These are phyloP conservation scores for Lecanicillium sp. DNA, from an alignment of 2,329 filamentous ascomycete species.

Conservation along the genomic window DNA sequence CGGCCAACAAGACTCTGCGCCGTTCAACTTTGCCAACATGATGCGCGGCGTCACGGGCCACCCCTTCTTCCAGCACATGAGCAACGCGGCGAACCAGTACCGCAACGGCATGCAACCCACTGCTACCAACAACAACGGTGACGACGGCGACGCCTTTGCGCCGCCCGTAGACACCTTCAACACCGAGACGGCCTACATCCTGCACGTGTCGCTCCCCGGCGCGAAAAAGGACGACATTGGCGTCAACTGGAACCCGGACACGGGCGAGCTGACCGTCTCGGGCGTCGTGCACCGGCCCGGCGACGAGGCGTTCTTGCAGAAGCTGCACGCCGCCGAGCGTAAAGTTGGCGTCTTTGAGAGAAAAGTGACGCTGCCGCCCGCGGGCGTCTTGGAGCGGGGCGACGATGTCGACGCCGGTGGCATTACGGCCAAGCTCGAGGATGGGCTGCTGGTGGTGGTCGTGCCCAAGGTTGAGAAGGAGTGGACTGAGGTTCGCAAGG, in stretches of 20 bases:
- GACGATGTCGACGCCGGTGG: conserved; percentile 57
- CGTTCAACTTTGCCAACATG: conserved; percentile 31
- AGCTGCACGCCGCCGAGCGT: conserved; percentile 57
- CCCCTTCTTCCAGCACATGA: conserved; percentile 33
- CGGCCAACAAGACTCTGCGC: conserved; percentile 12
- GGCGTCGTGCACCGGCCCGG: conserved; percentile 68
- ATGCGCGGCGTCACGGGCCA: conserved; percentile 32
- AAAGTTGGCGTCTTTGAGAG: conserved; percentile 70
- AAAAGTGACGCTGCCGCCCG: conserved; percentile 52
- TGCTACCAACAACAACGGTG: conserved; percentile 5
- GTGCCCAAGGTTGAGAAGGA: conserved; percentile 65
- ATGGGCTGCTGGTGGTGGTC: conserved; percentile 69
- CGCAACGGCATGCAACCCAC: conserved; percentile 11
- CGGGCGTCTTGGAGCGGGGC: conserved; percentile 28
- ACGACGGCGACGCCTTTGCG: conserved; percentile 37
- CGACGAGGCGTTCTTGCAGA: conserved; percentile 60
- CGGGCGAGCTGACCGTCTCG: conserved; percentile 55
- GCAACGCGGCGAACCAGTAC: conserved; percentile 27
- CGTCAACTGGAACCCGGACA: conserved; percentile 68
- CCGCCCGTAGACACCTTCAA: conserved; percentile 73
- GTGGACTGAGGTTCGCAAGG: conserved; percentile 55
- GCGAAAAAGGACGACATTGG: conserved; percentile 72
- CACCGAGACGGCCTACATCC: conserved; percentile 53
- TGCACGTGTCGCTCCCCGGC: conserved; percentile 72
- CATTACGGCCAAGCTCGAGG: conserved; percentile 70